Conservation (phyloP, 2,329 filamentous ascomycete species). For the Kalmusia sp. region DNA sequence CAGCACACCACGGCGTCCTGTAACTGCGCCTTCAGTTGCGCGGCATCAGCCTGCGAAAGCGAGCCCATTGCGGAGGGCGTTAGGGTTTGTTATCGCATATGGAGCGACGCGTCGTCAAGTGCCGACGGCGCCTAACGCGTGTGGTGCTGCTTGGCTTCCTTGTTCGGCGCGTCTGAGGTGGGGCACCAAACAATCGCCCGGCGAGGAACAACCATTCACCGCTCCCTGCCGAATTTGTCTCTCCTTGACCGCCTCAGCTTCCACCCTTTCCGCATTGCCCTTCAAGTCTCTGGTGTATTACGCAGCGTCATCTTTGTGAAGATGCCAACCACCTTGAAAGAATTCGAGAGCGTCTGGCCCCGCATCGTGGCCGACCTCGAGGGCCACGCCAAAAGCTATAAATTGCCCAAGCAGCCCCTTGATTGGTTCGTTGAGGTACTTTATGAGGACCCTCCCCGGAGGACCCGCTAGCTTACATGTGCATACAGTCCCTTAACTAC, state of each 20-base stretch:
- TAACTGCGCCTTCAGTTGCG: conserved; percentile 74
- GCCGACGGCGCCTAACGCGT: conserved; percentile 16
- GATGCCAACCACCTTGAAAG: conserved; percentile 72
- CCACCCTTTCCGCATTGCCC: conserved; percentile 14
- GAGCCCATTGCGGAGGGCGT: conserved; percentile 24
- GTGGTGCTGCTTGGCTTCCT: conserved; percentile 29
- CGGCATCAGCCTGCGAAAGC: conserved; percentile 51
- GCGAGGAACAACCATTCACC: conserved; percentile 21
- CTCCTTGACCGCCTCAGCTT: conserved; percentile 23
- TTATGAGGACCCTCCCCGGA: not conserved
- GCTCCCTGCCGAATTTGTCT: conserved; percentile 7
- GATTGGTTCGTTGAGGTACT: conserved; percentile 85
- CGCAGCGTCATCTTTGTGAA: not conserved
- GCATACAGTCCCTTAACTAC: conserved; percentile 73
- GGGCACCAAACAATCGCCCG: conserved; percentile 22
- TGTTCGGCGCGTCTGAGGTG: conserved; percentile 13
- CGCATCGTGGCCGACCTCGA: conserved; percentile 83
- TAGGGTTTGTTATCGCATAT: conserved; percentile 4
- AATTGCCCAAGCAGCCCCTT: conserved; percentile 79
- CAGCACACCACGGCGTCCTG: conserved; percentile 89
- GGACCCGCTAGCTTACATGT: conserved; percentile 22
- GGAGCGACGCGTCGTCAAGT: not conserved
- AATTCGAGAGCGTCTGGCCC: conserved; percentile 91
- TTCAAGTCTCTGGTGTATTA: not conserved
- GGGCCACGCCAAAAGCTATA: conserved; percentile 80